A percentile compares a stretch with the other conserved stretches of the same genome.
These are phyloP conservation scores for Kuraishia piskuri DNA, from an alignment of 805 yeast species.

Conservation along the genomic window DNA sequence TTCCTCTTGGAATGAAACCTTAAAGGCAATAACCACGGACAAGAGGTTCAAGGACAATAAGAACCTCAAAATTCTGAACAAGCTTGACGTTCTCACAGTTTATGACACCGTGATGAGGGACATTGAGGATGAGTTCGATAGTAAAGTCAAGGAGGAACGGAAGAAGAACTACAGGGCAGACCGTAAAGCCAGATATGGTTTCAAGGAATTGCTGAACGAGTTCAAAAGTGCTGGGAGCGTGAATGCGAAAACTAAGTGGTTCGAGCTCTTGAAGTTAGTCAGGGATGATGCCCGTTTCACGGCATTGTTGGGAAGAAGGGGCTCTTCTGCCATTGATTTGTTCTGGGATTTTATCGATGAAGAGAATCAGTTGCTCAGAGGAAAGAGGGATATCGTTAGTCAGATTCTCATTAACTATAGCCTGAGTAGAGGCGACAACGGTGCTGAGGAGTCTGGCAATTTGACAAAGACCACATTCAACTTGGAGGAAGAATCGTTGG, in stretches of 20 bases:
- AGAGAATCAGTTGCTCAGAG: constrained; percentile 43
- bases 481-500: background rate
- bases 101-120: constrained; percentile 29
- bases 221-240: constrained; percentile 22
- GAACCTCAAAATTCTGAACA: constrained; percentile 41
- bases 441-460: background rate
- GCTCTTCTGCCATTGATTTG: constrained; percentile 70
- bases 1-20: constrained; percentile 29
- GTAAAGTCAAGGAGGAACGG: constrained; percentile 18
- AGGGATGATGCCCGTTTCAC: constrained; percentile 50
- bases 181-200: constrained; percentile 57
- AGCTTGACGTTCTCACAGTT: constrained; percentile 50
- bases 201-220: constrained; percentile 35
- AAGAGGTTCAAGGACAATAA: constrained; percentile 49
- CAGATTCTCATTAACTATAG: constrained; percentile 30
- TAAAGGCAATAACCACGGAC: constrained; percentile 30
- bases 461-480: background rate
- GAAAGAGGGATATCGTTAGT: constrained; percentile 51
- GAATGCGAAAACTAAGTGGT: constrained; percentile 50
- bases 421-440: background rate
- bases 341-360: constrained; percentile 70
- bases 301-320: constrained; percentile 62
- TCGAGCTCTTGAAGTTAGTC: constrained; percentile 39
- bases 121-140: constrained; percentile 22
- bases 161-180: constrained; percentile 44